Evolutionary conservation across 805 yeast genomes (phyloP).

Genomic region (Sungouiozyma intestinalis): DNA sequence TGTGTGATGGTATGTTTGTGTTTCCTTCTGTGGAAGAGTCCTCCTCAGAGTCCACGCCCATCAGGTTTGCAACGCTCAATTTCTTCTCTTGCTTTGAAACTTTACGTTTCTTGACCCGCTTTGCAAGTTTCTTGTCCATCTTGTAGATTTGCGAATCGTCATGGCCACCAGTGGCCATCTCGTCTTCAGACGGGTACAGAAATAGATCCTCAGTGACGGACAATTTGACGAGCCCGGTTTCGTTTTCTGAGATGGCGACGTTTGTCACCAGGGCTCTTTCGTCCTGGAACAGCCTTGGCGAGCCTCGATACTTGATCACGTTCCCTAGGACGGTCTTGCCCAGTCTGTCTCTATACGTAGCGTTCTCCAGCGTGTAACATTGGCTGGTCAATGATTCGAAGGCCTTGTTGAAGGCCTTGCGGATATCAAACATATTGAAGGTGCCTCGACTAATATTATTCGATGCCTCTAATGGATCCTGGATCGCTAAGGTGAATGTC

Average conservation of each 20-base stretch:
- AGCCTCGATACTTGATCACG: slow-evolving; percentile 65
- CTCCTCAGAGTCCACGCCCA: not conserved
- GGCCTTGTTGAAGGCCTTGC: slow-evolving; percentile 83
- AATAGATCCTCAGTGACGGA: slow-evolving; percentile 14
- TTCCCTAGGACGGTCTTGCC: slow-evolving; percentile 73
- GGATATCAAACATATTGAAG: slow-evolving; percentile 66
- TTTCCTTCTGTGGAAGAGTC: slow-evolving; percentile 1
- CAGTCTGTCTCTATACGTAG: slow-evolving; percentile 54
- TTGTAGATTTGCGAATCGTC: slow-evolving; percentile 14
- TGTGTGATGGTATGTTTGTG: not conserved
- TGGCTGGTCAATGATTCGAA: slow-evolving; percentile 63
- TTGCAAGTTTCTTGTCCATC: slow-evolving; percentile 11
- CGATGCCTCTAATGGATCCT: slow-evolving; percentile 74
- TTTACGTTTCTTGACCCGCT: slow-evolving; percentile 11
- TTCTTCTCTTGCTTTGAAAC: slow-evolving; percentile 1
- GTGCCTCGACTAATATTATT: slow-evolving; percentile 84
- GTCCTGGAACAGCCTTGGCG: slow-evolving; percentile 66
- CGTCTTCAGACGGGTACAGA: slow-evolving; percentile 16
- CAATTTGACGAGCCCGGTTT: slow-evolving; percentile 11
- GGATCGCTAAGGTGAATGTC: slow-evolving; percentile 60
- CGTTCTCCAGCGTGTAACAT: slow-evolving; percentile 60
- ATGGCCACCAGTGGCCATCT: slow-evolving; percentile 14
- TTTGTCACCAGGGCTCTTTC: slow-evolving; percentile 56
- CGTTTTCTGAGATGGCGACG: slow-evolving; percentile 39
- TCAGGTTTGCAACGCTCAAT: slow-evolving; percentile 1